Base-by-base conservation (phyloP, 1,284 basidiomycete species). In the Pisolithus thermaeus region DNA sequence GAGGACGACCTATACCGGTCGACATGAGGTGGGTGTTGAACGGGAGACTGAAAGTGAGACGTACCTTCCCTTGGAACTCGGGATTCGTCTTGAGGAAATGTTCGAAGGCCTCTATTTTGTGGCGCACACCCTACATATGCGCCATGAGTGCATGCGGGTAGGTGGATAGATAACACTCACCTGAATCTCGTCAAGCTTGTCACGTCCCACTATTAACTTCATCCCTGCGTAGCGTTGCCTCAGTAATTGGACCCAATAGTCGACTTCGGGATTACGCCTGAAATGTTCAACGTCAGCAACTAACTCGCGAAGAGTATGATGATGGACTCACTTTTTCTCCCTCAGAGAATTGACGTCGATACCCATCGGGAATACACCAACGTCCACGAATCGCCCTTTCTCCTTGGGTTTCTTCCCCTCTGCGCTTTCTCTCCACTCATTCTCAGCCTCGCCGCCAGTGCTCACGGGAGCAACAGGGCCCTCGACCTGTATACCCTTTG, bases 281-380 rank as follows among this genome's bases (percentile, higher is more conserved):
- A 14, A 35, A 35, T 35, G 20, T 52, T n/a, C 18, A 52, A 42
- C 48, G 16, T 39, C 22, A 0, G 32, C n/a, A n/a, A n/a, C n/a
- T 64, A 48, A 39, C 44, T 3, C 43, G n/a, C 47, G 37, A 46
- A 43, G 37, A 27, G 50, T 41, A 12, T 48, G n/a, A 52, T 48
- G 23, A 53, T 46, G 46, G 27, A 68, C 77, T 49, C 58, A 84
- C 83, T 80, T 83, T 67, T 84, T 84, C 57, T 81, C 74, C 52
- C 82, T 81, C 43, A 93, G 70, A 51, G 79, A 76, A 51, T 72
- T 70, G 14, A 92, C 89, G 61, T 93, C 92, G 56, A 94, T 92
- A 3, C 92, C 92, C 80, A 94, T 92, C 0, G 91, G 89, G 68
- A 92, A 92, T 14, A 90, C 87, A 1, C 85, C 86, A 6, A 93